Base-by-base conservation (phyloP, 2,329 filamentous ascomycete genomes). In the Colletotrichum destructivum region DNA sequence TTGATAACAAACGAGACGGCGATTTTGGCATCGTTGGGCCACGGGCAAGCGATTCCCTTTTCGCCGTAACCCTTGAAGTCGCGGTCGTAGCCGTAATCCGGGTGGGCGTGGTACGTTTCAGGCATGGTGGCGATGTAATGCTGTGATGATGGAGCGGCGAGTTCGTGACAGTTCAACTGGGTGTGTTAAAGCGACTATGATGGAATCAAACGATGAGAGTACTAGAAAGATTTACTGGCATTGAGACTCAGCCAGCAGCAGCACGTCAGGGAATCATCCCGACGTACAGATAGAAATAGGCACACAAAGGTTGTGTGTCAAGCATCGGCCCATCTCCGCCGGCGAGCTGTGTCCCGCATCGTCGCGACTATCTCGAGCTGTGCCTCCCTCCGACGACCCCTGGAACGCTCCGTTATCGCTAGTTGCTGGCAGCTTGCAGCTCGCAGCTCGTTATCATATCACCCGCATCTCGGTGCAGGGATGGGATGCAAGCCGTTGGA, bases 1-100 rank as follows among this genome's bases (percentile, higher is more conserved):
- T 85, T 85, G 69, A 85, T 81, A 47, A 85, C 83, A 72, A 85
- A 85, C 0, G 82, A 84, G 0, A 85, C 79, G 18, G 83, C 82
- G n/a, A 84, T 84, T 66, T 82, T 82, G 67, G 82, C 81, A 31
- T 78, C 76, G 67, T 83, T 82, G 13, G 83, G 83, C 83, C 83
- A 84, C 8, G 78, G 74, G 35, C 79, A 74, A 11, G 73, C 52
- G 2, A 83, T 76, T 0, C 81, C 81, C 44, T 80, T 77, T 61
- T 84, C 82, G 31, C 83, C 83, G 57, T 84, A 84, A 1, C 83
- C 83, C 57, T 79, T 80, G 73, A 79, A 80, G 75, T 80, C 76
- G n/a, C 78, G 78, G 54, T 64, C 69, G 71, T 76, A 79, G 18
- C 76, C 78, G 54, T 78, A 80, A 59, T 78, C 76, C 12, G 78